Evolutionary conservation across 2,329 filamentous ascomycete species (phyloP).

Genomic region (Cadophora malorum): DNA sequence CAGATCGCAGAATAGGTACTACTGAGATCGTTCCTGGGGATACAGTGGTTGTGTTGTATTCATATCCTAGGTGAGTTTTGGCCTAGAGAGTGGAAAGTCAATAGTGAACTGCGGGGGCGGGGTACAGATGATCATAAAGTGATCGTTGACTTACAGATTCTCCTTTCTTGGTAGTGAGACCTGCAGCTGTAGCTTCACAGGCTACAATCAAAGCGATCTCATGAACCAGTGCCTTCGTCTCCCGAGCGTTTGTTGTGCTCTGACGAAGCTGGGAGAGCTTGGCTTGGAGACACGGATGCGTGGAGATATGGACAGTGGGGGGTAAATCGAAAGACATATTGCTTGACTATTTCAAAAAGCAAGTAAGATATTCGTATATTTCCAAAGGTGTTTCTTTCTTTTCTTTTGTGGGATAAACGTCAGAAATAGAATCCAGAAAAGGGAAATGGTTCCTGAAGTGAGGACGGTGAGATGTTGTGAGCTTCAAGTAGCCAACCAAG

Average conservation of each 20-base stretch:
- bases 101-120: constrained; percentile 16
- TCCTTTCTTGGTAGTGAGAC: constrained; percentile 61
- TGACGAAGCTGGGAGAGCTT: constrained; percentile 93
- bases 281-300: constrained; percentile 83
- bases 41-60: constrained; percentile 71
- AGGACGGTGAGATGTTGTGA: constrained; percentile 18
- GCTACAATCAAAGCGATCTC: constrained; percentile 86
- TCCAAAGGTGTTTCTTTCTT: background rate
- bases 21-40: constrained; percentile 72
- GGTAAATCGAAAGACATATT: constrained; percentile 52
- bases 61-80: constrained; percentile 77
- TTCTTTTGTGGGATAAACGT: background rate
- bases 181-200: constrained; percentile 76
- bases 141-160: constrained; percentile 61
- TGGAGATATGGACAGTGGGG: constrained; percentile 76
- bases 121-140: constrained; percentile 7
- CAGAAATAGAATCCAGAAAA: background rate
- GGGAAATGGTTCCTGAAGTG: background rate
- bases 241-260: constrained; percentile 68
- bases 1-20: constrained; percentile 91
- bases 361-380: background rate
- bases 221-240: constrained; percentile 82
- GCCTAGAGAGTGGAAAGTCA: constrained; percentile 59
- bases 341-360: constrained; percentile 6
- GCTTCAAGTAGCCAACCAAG: constrained; percentile 20